Percentiles rank a stretch among this genome's conserved stretches.
Evolutionary conservation across 192 early-diverging fungal species (phyloP).

Genomic region (Rhizoclosmatium globosum): DNA sequence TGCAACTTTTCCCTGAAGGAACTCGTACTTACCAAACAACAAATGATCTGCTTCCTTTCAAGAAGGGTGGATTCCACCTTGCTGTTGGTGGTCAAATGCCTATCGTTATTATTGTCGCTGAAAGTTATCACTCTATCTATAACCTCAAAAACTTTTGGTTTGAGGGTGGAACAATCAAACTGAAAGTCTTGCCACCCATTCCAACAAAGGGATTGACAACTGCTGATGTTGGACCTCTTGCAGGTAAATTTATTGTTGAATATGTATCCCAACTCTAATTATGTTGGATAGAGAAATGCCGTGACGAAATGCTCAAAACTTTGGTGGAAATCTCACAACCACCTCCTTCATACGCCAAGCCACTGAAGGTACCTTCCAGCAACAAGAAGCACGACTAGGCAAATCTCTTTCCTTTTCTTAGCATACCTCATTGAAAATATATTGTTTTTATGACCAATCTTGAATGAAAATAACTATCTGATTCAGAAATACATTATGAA

Average conservation of each 20-base stretch:
- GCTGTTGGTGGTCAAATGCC: constrained; percentile 87
- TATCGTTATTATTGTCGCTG: constrained; percentile 85
- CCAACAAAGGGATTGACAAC: constrained; percentile 39
- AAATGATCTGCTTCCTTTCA: constrained; percentile 86
- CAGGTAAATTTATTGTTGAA: constrained; percentile 5
- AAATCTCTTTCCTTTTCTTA: too few relatives aligned
- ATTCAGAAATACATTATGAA: background rate
- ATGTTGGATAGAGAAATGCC: constrained; percentile 12
- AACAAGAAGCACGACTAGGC: constrained; percentile 4
- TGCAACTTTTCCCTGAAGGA: constrained; percentile 92
- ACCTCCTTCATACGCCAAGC: constrained; percentile 17
- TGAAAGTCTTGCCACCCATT: constrained; percentile 59
- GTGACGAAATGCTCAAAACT: constrained; percentile 42
- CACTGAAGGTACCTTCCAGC: background rate
- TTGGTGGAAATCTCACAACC: constrained; percentile 36
- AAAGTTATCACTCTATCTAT: constrained; percentile 66
- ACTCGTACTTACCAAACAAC: constrained; percentile 81
- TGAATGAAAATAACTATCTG: background rate
- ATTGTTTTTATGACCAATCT: too few relatives aligned
- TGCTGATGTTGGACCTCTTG: constrained; percentile 41
- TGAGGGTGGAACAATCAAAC: constrained; percentile 58
- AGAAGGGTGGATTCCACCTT: constrained; percentile 96
- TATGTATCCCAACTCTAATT: background rate
- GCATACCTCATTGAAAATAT: too few relatives aligned
- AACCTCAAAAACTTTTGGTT: constrained; percentile 61